Evolutionary conservation across 2,329 filamentous ascomycete genomes (phyloP).

Genomic region (Pestalotiopsis sp.): DNA sequence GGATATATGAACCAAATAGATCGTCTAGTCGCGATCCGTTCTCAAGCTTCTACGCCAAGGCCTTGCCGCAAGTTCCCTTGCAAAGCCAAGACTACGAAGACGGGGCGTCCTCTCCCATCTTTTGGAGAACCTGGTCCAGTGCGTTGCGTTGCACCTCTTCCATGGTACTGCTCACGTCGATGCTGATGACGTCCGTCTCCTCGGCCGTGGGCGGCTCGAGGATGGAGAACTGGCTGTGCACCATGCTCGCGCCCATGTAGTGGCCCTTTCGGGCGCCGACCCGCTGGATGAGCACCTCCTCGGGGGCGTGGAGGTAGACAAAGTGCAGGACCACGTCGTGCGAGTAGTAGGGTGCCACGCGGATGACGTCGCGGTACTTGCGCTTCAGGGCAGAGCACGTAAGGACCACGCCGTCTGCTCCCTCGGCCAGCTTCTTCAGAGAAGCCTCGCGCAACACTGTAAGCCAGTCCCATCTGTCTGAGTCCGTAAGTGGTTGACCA

Average conservation of each 20-base stretch:
- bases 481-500: slow-evolving; percentile 84
- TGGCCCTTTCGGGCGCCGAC: slow-evolving; percentile 78
- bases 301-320: slow-evolving; percentile 81
- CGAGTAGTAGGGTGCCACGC: slow-evolving; percentile 76
- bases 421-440: slow-evolving; percentile 54
- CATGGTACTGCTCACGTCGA: slow-evolving; percentile 65
- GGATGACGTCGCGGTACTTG: slow-evolving; percentile 93
- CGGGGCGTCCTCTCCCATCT: slow-evolving; percentile 46
- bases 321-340: slow-evolving; percentile 82
- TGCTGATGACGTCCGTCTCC: slow-evolving; percentile 70
- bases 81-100: slow-evolving; percentile 6
- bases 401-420: slow-evolving; percentile 78
- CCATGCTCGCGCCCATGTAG: slow-evolving; percentile 97
- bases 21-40: not conserved
- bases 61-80: not conserved
- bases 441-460: slow-evolving; percentile 73
- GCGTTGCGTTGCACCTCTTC: slow-evolving; percentile 64
- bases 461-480: slow-evolving; percentile 98
- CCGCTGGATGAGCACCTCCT: slow-evolving; percentile 73
- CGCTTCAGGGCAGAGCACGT: slow-evolving; percentile 96
- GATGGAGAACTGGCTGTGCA: slow-evolving; percentile 84
- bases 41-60: not conserved
- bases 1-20: not conserved
- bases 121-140: slow-evolving; percentile 56
- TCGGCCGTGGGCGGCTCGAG: slow-evolving; percentile 79